These are phyloP conservation scores for Collariella sp. DNA, from an alignment of 495 filamentous ascomycete species.

Conservation along the genomic window DNA sequence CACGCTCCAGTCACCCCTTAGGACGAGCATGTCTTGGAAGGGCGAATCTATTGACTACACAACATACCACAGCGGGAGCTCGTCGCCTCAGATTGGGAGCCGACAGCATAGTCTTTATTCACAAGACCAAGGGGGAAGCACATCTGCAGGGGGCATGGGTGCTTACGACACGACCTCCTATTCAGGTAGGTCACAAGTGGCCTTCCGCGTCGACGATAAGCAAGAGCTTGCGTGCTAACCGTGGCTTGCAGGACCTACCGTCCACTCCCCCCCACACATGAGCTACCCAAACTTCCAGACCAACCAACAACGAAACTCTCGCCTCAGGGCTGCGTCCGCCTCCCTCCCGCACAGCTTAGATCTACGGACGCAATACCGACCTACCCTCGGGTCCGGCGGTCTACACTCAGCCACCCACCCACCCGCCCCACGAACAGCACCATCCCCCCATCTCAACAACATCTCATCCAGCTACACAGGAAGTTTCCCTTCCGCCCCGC, in stretches of 20 bases:
- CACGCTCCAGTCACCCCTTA: conserved; percentile 49
- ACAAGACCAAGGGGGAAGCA: conserved; percentile 21
- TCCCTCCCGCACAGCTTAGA: conserved; percentile 40
- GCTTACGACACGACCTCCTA: conserved; percentile 45
- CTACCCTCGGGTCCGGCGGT: conserved; percentile 32
- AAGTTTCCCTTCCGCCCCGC: conserved; percentile 45
- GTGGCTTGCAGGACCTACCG: conserved; percentile 30
- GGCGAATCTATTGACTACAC: conserved; percentile 50
- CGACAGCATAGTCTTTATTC: conserved; percentile 34
- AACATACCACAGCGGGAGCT: conserved; percentile 33
- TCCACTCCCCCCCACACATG: conserved; percentile 42
- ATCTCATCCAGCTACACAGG: conserved; percentile 40
- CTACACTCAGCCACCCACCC: conserved; percentile 35
- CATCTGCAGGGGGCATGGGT: conserved; percentile 23
- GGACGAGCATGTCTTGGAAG: conserved; percentile 56
- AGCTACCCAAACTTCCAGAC: conserved; percentile 36
- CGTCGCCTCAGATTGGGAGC: conserved; percentile 38
- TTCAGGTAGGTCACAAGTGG: conserved; percentile 35
- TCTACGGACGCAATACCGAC: conserved; percentile 42
- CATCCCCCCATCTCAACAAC: conserved; percentile 33
- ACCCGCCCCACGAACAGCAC: conserved; percentile 27
- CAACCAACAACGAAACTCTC: conserved; percentile 35
- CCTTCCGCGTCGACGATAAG: too few relatives aligned
- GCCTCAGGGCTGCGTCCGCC: conserved; percentile 41
- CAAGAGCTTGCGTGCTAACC: background rate